Base-by-base conservation (phyloP, 1,284 basidiomycete genomes). In the Cutaneotrichosporon cavernicola region DNA sequence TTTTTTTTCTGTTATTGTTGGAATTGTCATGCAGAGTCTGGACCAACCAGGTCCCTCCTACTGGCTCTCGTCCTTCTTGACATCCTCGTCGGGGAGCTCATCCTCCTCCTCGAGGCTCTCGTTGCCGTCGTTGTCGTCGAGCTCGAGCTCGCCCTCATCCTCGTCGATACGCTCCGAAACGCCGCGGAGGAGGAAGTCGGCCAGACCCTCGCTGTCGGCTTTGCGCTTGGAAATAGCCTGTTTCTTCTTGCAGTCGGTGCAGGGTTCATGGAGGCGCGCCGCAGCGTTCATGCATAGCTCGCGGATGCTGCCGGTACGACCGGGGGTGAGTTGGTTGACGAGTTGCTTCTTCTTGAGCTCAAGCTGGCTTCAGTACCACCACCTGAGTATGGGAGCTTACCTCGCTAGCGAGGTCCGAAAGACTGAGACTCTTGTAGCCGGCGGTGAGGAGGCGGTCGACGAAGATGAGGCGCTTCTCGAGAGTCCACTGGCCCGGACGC, bases 281-380 rank as follows among this genome's bases (percentile, higher is more conserved):
- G 51, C 51, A 4, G 58, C 32, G 21, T 50, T 50, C 21, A 62
- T 22, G 50, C 49, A 46, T 64, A 71, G 72, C 59, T 72, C 70
- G 43, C 72, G 66, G 9, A 75, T 47, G 52, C 72, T 72, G 0
- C 71, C 69, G 63, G 69, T 73, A 31, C 60, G 68, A 0, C 70
- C 72, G 11, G 65, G 63, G 56, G 72, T 70, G 16, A 70, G 70
- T 14, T 72, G 72, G 58, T 75, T 73, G 6, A 56, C 57, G 26
- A 75, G 31, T 52, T 72, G 69, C 21, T 43, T 36, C 10, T 57
- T 52, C 30, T 65, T 65, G n/a, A 71, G 51, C 13, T 65, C 69
- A 40, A 67, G 61, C 72, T 72, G 58, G 9, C 8, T 43, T 58
- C 9, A 58, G 57, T 31, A n/a, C 9, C 7, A 4, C 9, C 22